Evolutionary conservation across 2,329 filamentous ascomycete genomes (phyloP), one percentile per base, ranked within the genome.

Genomic region (Geosmithia flava): DNA sequence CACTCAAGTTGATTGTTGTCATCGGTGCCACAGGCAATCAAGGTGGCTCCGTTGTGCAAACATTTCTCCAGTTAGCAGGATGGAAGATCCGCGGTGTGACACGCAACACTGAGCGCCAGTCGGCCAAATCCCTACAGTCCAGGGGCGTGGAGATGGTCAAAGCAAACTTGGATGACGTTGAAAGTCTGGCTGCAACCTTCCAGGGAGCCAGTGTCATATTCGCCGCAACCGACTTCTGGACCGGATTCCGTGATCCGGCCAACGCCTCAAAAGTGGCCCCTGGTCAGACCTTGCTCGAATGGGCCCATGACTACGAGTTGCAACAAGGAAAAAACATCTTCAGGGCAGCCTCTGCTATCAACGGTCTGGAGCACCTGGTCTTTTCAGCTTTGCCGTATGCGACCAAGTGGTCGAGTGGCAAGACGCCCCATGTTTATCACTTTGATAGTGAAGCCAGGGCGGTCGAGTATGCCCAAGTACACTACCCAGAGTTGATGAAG

Each of bases 161-260:
- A 45, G 63, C 54, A 2, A 60, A 68, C 42, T 52, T 62, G 7
- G 53, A 65, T 46, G 58, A 65, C 37, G 43, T 55, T 1, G 49
- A 49, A 1, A 61, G 62, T 0, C 59, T 69, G n/a, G 47, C 54
- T 5, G 40, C 49, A 2, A 65, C 62, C 3, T 69, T 70, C 54
- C 27, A 54, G n/a, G 65, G 60, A 30, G 63, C 67, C 15, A 56
- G 57, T 37, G 54, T 54, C 48, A 63, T 70, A 51, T 69, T 68
- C 59, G 56, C 58, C 44, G 58, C 62, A 20, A 68, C 63, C 2
- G 60, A 67, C 47, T 60, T 53, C 44, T 48, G 52, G 47, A 49
- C 46, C 19, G 47, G 49, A 29, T 44, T 52, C 37, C 30, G 46
- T 17, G 47, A 53, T 20, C 51, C 46, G 5, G 40, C 40, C 40